Percentiles rank a stretch among this genome's conserved stretches.
Conservation (phyloP, 176 grass and related monocot species). For the Melocanna baccifera region DNA sequence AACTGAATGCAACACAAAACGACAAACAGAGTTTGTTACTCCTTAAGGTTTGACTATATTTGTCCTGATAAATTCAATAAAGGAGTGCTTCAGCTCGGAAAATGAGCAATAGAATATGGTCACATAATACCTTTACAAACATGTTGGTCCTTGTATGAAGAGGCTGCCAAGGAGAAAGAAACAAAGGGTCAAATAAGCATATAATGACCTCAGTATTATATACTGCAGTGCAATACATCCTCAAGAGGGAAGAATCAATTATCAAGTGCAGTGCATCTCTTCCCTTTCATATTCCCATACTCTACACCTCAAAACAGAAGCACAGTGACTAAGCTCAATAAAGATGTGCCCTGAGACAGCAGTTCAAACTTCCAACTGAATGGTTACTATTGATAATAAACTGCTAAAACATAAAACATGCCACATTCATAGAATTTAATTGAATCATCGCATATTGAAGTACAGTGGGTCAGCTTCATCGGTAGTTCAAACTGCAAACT, state of each 20-base stretch:
- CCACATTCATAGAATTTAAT: background rate
- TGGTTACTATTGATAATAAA: background rate
- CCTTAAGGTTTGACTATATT: background rate
- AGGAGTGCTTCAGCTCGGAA: constrained; percentile 1
- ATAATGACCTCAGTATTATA: background rate
- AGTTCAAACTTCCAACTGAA: background rate
- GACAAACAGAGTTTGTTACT: background rate
- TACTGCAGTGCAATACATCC: background rate
- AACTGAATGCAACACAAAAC: constrained; percentile 57
- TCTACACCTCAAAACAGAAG: background rate
- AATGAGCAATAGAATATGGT: background rate
- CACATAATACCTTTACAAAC: constrained; percentile 66
- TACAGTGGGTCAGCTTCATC: background rate
- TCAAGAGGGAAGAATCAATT: background rate
- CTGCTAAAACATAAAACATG: background rate
- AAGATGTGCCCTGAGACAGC: background rate
- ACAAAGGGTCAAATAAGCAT: constrained; percentile 11
- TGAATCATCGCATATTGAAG: background rate
- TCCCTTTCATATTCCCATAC: background rate
- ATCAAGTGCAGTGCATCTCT: background rate
- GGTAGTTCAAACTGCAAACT: background rate
- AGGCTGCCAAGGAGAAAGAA: constrained; percentile 55
- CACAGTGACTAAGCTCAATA: background rate
- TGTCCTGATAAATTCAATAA: constrained; percentile 9
- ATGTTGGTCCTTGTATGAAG: constrained; percentile 79